Base-by-base conservation (phyloP, 2,329 filamentous ascomycete species). In the Fusarium hainanense region DNA sequence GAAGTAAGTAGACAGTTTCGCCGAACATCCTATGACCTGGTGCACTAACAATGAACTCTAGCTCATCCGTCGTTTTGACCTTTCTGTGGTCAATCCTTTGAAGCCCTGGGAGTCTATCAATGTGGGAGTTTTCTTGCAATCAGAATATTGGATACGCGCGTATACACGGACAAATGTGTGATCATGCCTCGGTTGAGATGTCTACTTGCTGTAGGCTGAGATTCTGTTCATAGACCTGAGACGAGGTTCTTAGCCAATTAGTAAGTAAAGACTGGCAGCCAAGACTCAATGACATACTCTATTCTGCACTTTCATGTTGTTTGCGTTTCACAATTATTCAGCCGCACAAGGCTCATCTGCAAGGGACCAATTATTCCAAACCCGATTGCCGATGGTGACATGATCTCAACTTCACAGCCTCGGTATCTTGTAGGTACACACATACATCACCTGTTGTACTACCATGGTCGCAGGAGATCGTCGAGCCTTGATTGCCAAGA, bases 1-100 rank as follows among this genome's bases (percentile, higher is more conserved):
- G 82, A 85, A 77, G 80, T 82, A 48, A 69, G 62, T 16, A 14
- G 6, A 18, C n/a, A n/a, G 18, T 4, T 51, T 11, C 0, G 0
- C 7, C 8, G 1, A 2, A 9, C 1, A 11, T 10, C 10, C 10
- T 37, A n/a, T 12, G 10, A 7, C 34, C 10, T n/a, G 5, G 6
- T 3, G 6, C 8, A 9, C 61, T 63, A 13, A 71, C 7, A 8
- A 4, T n/a, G 18, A 27, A 1, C 0, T 4, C 11, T 20, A 80
- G 78, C 60, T 80, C 6, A 44, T 80, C 21, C 68, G 77, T 12
- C 71, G 71, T 1, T 79, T 78, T 43, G 77, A 80, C 8, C 56
- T 79, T 27, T 63, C 69, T 2, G 70, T 77, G 13, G 75, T 77
- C 13, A 68, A 79, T 49, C 76, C 78, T 6, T 68, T 73, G 1